Base-by-base conservation (phyloP, 345 rosid genomes). In the Eutrema heterophyllum region DNA sequence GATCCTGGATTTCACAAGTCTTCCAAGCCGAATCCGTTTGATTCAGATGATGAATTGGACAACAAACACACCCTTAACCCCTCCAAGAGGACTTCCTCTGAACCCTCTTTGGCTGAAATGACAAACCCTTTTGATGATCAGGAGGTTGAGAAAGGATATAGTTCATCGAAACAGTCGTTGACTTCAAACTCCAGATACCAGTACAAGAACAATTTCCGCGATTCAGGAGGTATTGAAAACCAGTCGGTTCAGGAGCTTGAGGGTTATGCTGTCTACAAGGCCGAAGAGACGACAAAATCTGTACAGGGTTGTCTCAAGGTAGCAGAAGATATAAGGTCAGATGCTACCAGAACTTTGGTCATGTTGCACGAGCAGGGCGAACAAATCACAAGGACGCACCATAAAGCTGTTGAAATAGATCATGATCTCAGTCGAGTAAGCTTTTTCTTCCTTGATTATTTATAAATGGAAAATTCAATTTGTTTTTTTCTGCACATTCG, bases 401-500 rank as follows among this genome's bases (percentile, higher is more conserved):
- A 80, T 4, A 61, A 72, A 57, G 92, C 97, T 71, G 95, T 89
- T 56, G 84, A 83, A 72, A 83, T 90, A 40, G 99, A 96, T 83
- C 88, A 89, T 1, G 90, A 92, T 82, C 98, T 96, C 24, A 87
- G 90, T 80, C 85, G 99, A 86, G 99, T 92, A 79, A 77, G 97
- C 49, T 52, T 24, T 49, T 14, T 35, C 5, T 52, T 32, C 38
- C 9, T 30, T 48, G 72, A 16, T 39, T 66, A 30, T 29, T 29
- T 21, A 8, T 11, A 11, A 55, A 41, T 52, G 53, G 56, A 40
- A 38, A 2, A 5, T 26, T 58, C 44, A 5, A 9, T 36, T 30
- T 32, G 13, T 21, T 68, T 15, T 27, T 74, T 48, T 39, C 66
- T 58, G 43, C 10, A 2, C 40, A 27, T n/a, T 32, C 26, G 9